Percentiles rank a stretch among this genome's conserved stretches.
Conservation (phyloP, 225 moss, liverwort and hornwort genomes). For the Bryum argenteum region DNA sequence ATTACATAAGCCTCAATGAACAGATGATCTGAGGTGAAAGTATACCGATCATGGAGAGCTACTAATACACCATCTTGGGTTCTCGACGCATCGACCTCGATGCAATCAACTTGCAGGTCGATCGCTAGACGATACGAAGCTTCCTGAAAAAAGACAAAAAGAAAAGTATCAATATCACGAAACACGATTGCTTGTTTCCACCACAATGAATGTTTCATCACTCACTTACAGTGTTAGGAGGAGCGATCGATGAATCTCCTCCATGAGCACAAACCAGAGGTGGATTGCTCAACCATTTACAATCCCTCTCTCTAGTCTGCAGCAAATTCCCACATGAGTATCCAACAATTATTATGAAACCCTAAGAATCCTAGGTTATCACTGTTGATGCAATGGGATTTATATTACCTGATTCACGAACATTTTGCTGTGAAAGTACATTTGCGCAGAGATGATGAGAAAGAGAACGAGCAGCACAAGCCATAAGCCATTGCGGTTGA, state of each 20-base stretch:
- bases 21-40: slow-evolving; percentile 24
- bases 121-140: slow-evolving; percentile 87
- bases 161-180: not conserved
- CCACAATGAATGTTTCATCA: slow-evolving; percentile 7
- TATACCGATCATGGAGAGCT: slow-evolving; percentile 94
- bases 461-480: slow-evolving; percentile 52
- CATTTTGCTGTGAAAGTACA: slow-evolving; percentile 63
- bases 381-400: slow-evolving; percentile 8
- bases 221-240: slow-evolving; percentile 81
- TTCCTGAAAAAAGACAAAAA: slow-evolving; percentile 41
- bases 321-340: slow-evolving; percentile 35
- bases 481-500: slow-evolving; percentile 66
- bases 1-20: not conserved
- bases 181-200: not conserved
- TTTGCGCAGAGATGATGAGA: slow-evolving; percentile 56
- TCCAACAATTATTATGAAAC: slow-evolving; percentile 19
- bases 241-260: slow-evolving; percentile 84
- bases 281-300: slow-evolving; percentile 78
- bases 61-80: slow-evolving; percentile 85
- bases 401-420: slow-evolving; percentile 52
- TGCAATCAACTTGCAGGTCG: slow-evolving; percentile 81
- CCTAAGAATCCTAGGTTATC: slow-evolving; percentile 18
- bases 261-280: slow-evolving; percentile 97
- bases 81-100: slow-evolving; percentile 92
- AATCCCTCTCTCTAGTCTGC: slow-evolving; percentile 58